phyloP scores from a whole-genome alignment of 352 stramenopile species.

The Phytophthora pseudosyringae region DNA sequence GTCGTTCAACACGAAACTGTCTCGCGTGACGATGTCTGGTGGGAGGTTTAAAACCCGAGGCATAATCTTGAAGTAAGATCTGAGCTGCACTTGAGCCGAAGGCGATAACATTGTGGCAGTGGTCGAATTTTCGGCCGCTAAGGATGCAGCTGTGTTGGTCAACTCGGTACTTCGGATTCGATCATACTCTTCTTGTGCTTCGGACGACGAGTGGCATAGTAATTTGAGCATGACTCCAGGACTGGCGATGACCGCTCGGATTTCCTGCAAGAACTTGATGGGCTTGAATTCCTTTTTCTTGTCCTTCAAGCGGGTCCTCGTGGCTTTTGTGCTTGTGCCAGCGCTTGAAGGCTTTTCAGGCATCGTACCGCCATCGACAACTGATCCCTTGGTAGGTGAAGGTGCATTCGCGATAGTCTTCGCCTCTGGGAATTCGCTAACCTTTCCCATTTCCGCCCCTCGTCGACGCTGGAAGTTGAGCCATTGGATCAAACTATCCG shows the following conservation, averaged over 20 bases:
- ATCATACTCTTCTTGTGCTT: conserved; percentile 64
- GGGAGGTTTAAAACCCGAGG: conserved; percentile 57
- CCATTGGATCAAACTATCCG: conserved; percentile 72
- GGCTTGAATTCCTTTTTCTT: conserved; percentile 73
- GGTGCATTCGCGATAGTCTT: conserved; percentile 1
- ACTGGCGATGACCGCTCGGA: conserved; percentile 55
- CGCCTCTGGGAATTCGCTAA: not conserved
- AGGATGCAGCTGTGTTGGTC: conserved; percentile 23
- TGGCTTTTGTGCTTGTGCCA: conserved; percentile 2
- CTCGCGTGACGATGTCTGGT: conserved; percentile 66
- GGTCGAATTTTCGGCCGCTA: conserved; percentile 56
- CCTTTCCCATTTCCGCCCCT: conserved; percentile 41
- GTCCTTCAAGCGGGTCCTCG: conserved; percentile 53
- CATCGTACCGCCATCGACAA: not conserved
- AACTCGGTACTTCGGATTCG: conserved; percentile 50
- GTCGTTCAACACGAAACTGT: conserved; percentile 76
- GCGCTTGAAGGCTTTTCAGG: conserved; percentile 24
- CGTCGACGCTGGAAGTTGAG: conserved; percentile 72
- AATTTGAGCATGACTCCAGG: conserved; percentile 78
- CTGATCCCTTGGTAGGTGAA: not conserved
- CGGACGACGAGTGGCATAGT: conserved; percentile 61
- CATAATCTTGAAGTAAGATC: conserved; percentile 78
- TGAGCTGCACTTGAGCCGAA: conserved; percentile 62
- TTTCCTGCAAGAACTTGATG: conserved; percentile 71
- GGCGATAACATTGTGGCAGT: conserved; percentile 60